Base-by-base conservation (phyloP, 371 early-diverging fungal species). In the Mucor racemosus region DNA sequence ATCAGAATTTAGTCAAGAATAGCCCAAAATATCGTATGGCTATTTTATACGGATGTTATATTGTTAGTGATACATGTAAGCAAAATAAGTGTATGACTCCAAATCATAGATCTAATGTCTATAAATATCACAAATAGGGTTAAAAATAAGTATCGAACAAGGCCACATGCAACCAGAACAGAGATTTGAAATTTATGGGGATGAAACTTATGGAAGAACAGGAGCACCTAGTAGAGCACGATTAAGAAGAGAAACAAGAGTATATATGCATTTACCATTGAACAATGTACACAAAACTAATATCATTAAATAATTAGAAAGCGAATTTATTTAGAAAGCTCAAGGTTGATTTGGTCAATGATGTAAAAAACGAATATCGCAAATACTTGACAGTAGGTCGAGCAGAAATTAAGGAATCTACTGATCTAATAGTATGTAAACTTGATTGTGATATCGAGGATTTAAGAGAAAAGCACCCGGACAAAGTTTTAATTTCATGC, bases 151-250 rank as follows among this genome's bases (percentile, higher is more conserved):
- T 50, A 42, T 21, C 14, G 60, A 70, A 34, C 39, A 42, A 14
- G 58, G 55, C 9, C 2, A 54, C 15, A 36, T 66, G 7, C 31
- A 54, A 1, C 55, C 66, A 19, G 60, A 58, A 38, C 38, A 35
- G 9, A 35, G 71, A 53, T 70, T 62, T 46, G 60, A 70, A 38
- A 59, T 70, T 5, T 36, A 41, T 7, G 71, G 71, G 0, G 66
- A 70, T 38, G 36, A 8, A 7, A 39, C 39, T 0, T 38, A 58
- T 62, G 71, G 71, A 0, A 62, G 71, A 58, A 70, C 71, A 58
- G 71, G 71, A 11, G 71, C 71, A 5, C 66, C 71, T 7, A 34
- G 11, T 5, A 70, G 66, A 54, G 66, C 65, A 5, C 58, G 66
- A 54, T 58, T 42, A 7, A 62, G 59, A 15, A 62, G 40, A 36